Evolutionary conservation across 2,329 filamentous ascomycete species (phyloP).

Genomic region (Myriosclerotinia curreyana): DNA sequence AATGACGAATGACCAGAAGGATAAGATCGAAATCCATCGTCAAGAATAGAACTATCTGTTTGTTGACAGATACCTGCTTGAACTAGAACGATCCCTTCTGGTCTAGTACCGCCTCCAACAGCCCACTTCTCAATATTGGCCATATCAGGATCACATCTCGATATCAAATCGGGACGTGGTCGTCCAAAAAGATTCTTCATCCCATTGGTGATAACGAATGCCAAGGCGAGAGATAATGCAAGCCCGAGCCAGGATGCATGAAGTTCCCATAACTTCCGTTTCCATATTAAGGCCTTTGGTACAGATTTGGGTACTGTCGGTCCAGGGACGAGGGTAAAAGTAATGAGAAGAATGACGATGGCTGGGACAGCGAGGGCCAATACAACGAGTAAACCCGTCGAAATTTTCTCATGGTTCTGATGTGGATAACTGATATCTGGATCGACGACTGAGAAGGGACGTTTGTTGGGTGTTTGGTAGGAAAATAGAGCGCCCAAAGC

Average conservation of each 20-base stretch:
- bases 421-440: slow-evolving; percentile 75
- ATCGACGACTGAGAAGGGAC: slow-evolving; percentile 70
- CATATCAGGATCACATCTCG: slow-evolving; percentile 74
- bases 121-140: slow-evolving; percentile 56
- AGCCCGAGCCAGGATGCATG: slow-evolving; percentile 84
- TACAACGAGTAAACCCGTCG: slow-evolving; percentile 62
- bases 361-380: slow-evolving; percentile 63
- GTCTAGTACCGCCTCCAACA: slow-evolving; percentile 57
- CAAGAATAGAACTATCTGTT: slow-evolving; percentile 55
- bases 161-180: slow-evolving; percentile 61
- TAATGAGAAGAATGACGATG: slow-evolving; percentile 64
- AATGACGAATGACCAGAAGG: slow-evolving; percentile 74
- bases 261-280: slow-evolving; percentile 85
- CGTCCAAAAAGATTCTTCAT: slow-evolving; percentile 74
- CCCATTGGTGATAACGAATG: slow-evolving; percentile 79
- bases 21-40: slow-evolving; percentile 84
- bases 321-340: slow-evolving; percentile 69
- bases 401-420: slow-evolving; percentile 68
- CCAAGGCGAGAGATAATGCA: slow-evolving; percentile 64
- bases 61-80: slow-evolving; percentile 73
- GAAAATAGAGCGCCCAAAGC: slow-evolving; percentile 15
- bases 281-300: slow-evolving; percentile 65
- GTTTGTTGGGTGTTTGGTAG: slow-evolving; percentile 55
- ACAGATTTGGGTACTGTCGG: slow-evolving; percentile 61
- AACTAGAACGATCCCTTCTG: slow-evolving; percentile 60